Percentiles rank a stretch among this genome's conserved stretches.
Conservation (phyloP, 208 protist genomes). For the Leishmania martiniquensis region DNA sequence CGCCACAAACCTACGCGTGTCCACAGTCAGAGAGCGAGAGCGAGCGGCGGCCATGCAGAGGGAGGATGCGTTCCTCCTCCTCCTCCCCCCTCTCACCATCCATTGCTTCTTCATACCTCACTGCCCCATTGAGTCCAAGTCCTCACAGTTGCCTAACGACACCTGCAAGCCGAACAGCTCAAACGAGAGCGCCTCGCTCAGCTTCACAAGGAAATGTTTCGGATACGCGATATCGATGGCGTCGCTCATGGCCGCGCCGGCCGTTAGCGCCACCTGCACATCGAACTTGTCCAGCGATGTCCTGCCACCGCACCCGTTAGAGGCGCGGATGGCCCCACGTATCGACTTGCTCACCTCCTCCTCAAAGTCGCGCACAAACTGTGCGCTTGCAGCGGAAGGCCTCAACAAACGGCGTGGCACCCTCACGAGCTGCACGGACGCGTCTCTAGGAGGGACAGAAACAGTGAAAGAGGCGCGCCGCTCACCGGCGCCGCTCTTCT, state of each 20-base stretch:
- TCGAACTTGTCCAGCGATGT: slow-evolving; percentile 14
- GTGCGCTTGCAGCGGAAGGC: slow-evolving; percentile 17
- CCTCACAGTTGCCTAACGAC: slow-evolving; percentile 77
- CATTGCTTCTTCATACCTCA: slow-evolving; percentile 9
- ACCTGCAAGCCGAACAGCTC: slow-evolving; percentile 64
- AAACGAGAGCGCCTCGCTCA: slow-evolving; percentile 63
- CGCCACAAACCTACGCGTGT: too few species aligned
- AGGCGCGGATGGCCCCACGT: slow-evolving; percentile 1
- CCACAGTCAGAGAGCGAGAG: too few species aligned
- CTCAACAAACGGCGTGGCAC: slow-evolving; percentile 28
- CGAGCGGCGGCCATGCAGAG: too few species aligned
- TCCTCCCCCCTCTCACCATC: neutral
- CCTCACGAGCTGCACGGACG: slow-evolving; percentile 23
- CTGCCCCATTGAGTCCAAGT: slow-evolving; percentile 49
- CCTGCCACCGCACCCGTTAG: neutral
- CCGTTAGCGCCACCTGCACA: slow-evolving; percentile 11
- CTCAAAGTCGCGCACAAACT: slow-evolving; percentile 35
- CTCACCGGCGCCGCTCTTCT: neutral
- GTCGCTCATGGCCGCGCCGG: slow-evolving; percentile 20
- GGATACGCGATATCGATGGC: slow-evolving; percentile 51
- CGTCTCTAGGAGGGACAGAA: slow-evolving; percentile 3
- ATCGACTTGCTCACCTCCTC: slow-evolving; percentile 34
- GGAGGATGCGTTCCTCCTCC: neutral
- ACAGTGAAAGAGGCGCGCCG: neutral
- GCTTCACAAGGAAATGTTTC: slow-evolving; percentile 60